phyloP scores from a whole-genome alignment of 1,284 basidiomycete genomes.

The Tranzscheliella williamsii region DNA sequence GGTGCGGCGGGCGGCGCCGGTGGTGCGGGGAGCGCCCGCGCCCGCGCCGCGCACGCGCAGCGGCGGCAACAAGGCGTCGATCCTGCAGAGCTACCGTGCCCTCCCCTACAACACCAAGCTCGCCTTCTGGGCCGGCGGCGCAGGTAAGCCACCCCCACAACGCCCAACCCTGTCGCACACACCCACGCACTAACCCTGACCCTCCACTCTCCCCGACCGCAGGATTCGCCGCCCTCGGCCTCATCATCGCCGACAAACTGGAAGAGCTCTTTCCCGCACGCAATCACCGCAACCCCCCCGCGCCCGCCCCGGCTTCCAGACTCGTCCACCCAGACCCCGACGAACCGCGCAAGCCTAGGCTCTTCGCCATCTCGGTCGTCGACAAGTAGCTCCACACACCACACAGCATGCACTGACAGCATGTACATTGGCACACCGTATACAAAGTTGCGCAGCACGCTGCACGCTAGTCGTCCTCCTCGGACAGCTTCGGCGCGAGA shows the following conservation, averaged over 20 bases:
- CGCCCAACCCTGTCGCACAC: too few species aligned
- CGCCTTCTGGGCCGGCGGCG: slow-evolving; percentile 25
- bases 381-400: slow-evolving; percentile 2
- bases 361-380: slow-evolving; percentile 24
- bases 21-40: too few species aligned
- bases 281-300: slow-evolving; percentile 8
- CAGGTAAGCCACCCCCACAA: too few species aligned
- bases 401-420: too few species aligned
- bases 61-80: slow-evolving; percentile 10
- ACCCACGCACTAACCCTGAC: too few species aligned
- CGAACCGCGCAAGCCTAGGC: slow-evolving; percentile 2
- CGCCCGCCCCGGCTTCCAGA: not conserved
- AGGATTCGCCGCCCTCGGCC: slow-evolving; percentile 18
- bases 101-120: slow-evolving; percentile 25
- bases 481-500: slow-evolving; percentile 58
- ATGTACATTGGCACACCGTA: too few species aligned
- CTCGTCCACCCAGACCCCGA: slow-evolving; percentile 7
- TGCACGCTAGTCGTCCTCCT: slow-evolving; percentile 43
- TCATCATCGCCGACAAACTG: slow-evolving; percentile 23
- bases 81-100: slow-evolving; percentile 4
- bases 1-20: too few species aligned
- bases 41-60: too few species aligned
- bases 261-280: slow-evolving; percentile 30
- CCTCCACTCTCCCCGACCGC: not conserved
- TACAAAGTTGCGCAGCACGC: too few species aligned